Evolutionary conservation across 805 yeast species (phyloP), one percentile per base, ranked within the genome.

Genomic region (Vanderwaltozyma polyspora): DNA sequence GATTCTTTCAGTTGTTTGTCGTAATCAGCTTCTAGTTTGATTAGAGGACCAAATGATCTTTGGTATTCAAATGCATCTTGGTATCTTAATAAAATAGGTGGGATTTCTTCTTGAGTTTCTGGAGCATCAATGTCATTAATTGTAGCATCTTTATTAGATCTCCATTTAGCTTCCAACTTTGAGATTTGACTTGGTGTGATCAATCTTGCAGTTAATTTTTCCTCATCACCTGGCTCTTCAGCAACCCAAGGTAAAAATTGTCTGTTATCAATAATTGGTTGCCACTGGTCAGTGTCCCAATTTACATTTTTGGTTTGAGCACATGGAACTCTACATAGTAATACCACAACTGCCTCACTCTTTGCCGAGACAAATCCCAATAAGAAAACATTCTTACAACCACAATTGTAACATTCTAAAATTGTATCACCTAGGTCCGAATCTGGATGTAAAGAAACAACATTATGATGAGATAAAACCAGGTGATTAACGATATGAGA

Each of bases 241-340:
- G 85, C 87, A 10, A 87, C 72, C 95, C 95, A 87, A 2, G 84
- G 63, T 37, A 87, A 62, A 38, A 87, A 72, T 42, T 73, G 77
- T 25, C 93, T 67, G 43, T 84, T 79, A 43, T 80, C 89, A 37
- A 87, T 82, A 36, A 87, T 62, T 0, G 95, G 71, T 49, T 79
- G 84, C 96, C 96, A 87, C 40, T 81, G 79, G 28, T 67, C 71
- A 0, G 87, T 77, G 48, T 85, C 94, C 96, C 95, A 87, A 48
- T 78, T 76, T 19, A 70, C 60, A 55, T 80, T 84, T 43, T 79
- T 76, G 7, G 67, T 57, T 50, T 77, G 86, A 1, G 94, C 78
- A 57, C 96, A 87, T 1, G 95, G 95, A 35, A 83, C 64, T 36
- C 96, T 74, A 59, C 96, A 87, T 31, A 87, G 58, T 28, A 86